phyloP scores from a whole-genome alignment of 129 eudicot genomes.

The Calendula officinalis region DNA sequence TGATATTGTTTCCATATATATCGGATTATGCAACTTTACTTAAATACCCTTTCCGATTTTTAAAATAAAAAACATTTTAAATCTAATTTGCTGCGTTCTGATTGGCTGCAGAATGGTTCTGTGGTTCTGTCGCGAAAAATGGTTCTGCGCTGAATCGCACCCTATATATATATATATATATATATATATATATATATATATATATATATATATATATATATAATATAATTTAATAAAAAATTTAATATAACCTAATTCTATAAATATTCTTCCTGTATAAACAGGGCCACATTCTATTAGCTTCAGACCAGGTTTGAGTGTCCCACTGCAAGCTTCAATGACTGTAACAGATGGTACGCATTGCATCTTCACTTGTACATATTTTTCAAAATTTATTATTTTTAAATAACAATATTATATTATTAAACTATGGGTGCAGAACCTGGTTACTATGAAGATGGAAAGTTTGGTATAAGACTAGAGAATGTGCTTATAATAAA shows the following conservation, averaged over 20 bases:
- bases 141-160: no score
- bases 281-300: conserved; percentile 94
- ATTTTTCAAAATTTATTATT: neutral
- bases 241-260: neutral
- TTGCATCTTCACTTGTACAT: conserved; percentile 12
- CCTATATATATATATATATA: no score
- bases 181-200: no score
- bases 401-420: neutral
- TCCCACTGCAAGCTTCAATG: conserved; percentile 93
- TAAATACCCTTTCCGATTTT: no score
- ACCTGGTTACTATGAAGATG: conserved; percentile 99
- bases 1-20: no score
- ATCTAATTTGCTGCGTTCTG: no score
- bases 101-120: no score
- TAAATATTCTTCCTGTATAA: conserved; percentile 5
- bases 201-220: no score
- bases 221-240: neutral
- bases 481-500: conserved; percentile 93
- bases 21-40: no score
- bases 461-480: conserved; percentile 86
- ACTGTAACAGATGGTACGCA: conserved; percentile 84
- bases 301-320: conserved; percentile 78
- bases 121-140: no score
- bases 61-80: no score
- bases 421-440: conserved; percentile 34